These are phyloP conservation scores for Fusarium udum DNA, from an alignment of 2,329 filamentous ascomycete species.

Conservation along the genomic window DNA sequence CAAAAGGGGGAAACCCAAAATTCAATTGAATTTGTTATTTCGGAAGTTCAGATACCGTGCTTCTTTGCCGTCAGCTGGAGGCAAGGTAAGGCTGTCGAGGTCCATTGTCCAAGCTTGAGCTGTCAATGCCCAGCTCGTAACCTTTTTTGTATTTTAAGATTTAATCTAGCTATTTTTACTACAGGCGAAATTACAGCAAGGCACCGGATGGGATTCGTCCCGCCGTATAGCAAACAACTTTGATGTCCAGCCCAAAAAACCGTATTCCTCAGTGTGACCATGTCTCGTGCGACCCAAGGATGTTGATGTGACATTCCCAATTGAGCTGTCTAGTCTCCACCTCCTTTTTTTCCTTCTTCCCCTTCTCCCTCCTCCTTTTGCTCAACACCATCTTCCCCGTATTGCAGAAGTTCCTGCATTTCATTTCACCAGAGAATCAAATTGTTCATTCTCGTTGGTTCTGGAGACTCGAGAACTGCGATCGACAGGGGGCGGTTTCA, in stretches of 20 bases:
- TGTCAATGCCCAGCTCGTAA: neutral
- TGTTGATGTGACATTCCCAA: conserved; percentile 13
- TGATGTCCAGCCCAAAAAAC: neutral
- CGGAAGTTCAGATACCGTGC: neutral
- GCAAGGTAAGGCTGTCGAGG: neutral
- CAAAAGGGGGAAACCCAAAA: neutral
- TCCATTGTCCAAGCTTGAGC: neutral
- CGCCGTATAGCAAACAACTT: neutral
- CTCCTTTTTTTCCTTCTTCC: neutral
- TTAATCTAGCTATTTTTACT: neutral
- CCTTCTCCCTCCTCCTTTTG: neutral
- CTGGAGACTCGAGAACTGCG: neutral
- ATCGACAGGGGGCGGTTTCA: conserved; percentile 28
- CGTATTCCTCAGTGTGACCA: conserved; percentile 3
- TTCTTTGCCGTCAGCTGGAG: neutral
- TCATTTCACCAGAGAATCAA: neutral
- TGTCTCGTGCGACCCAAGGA: neutral
- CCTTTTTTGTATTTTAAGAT: neutral
- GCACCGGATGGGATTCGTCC: neutral
- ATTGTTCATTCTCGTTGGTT: neutral
- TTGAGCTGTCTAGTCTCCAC: neutral
- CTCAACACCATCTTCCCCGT: neutral
- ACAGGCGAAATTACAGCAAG: neutral
- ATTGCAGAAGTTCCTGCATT: conserved; percentile 2
- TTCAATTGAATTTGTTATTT: neutral